A percentile compares a stretch with the other conserved stretches of the same genome.
phyloP scores from a whole-genome alignment of 2,329 filamentous ascomycete species.

The Diaporthe citriasiana region DNA sequence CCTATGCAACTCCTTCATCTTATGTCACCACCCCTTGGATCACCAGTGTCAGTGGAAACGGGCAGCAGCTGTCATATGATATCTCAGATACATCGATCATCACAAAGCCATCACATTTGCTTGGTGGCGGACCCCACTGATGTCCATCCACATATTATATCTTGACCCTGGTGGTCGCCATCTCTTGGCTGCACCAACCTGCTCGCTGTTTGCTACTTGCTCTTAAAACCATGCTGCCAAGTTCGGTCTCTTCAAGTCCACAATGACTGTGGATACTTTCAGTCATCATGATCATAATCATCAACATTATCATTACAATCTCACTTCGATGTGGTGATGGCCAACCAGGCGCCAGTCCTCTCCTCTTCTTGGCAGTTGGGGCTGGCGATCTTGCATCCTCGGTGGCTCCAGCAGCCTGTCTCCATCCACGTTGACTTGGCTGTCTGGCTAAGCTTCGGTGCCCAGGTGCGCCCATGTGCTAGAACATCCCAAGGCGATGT shows the following conservation, averaged over 20 bases:
- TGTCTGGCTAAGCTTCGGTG: conserved; percentile 30
- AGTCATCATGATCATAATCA: background rate
- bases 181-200: background rate
- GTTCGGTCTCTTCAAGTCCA: background rate
- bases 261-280: background rate
- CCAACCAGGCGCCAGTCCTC: background rate
- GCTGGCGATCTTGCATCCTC: background rate
- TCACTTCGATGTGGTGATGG: background rate
- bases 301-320: conserved; percentile 8
- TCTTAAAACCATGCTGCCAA: background rate
- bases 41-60: background rate
- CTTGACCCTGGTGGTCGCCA: background rate
- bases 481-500: background rate
- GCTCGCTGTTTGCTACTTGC: background rate
- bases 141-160: background rate
- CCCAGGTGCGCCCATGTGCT: conserved; percentile 15
- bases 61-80: background rate
- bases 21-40: background rate
- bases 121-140: background rate
- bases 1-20: background rate
- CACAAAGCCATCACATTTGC: background rate
- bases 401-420: background rate
- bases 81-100: background rate
- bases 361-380: conserved; percentile 13
- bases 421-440: conserved; percentile 13